Base-by-base conservation (phyloP, 495 filamentous ascomycete species). In the Podospora australis region DNA sequence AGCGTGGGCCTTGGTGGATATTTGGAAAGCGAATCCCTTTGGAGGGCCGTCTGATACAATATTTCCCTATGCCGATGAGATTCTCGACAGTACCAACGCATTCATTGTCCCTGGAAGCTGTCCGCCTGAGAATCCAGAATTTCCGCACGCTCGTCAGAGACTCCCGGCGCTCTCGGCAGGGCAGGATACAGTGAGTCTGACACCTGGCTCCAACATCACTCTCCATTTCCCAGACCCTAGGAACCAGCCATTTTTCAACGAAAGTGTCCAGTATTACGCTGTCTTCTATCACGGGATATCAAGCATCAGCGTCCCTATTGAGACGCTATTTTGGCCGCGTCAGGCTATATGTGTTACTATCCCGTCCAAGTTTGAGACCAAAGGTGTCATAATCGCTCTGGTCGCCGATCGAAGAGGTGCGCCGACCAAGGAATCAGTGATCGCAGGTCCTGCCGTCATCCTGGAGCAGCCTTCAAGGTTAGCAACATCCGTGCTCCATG, bases 21-120 rank as follows among this genome's bases (percentile, higher is more conserved):
- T 76, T 41, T 79, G 71, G 73, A 60, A 69, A 13, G 45, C 49
- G 1, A 64, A 69, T 44, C 76, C 76, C 2, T 78, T 79, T 45
- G 69, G 60, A 8, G 73, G 76, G 2, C 71, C 76, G 2, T 30
- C 58, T 6, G 75, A 79, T 50, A 79, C 75, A 1, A 44, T 58
- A 1, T 79, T 78, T 54, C 75, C 75, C 0, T 78, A 77, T 52
- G 72, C 76, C 19, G 75, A 73, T 57, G 62, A 78, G 58, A 70
- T 79, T 43, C 68, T 79, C 21, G 70, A 77, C 47, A 63, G 57
- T 20, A 79, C 74, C n/a, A 70, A 69, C 49, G 52, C 41, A 17
- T 74, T 73, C 58, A 62, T 79, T 49, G 53, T 77, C 2, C 68
- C 71, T 0, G 71, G 71, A 1, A 71, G 66, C 58, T 79, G 74